phyloP scores from a whole-genome alignment of 768 basidiomycete species.

The Botryobasidium botryosum region DNA sequence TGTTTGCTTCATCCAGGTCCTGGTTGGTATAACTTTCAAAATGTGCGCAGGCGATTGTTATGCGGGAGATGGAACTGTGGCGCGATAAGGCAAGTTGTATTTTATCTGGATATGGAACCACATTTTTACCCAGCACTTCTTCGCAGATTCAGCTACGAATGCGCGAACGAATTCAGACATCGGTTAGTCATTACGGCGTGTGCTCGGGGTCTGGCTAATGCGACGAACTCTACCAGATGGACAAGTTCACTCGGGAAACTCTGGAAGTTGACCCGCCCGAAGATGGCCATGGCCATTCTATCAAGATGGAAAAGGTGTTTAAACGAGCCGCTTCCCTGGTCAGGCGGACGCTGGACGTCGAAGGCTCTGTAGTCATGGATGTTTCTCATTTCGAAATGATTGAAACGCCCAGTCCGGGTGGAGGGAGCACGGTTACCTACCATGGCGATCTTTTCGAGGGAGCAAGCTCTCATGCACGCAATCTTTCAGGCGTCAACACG shows the following conservation, averaged over 20 bases:
- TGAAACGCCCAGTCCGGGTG: slow-evolving; percentile 28
- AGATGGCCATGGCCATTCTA: slow-evolving; percentile 21
- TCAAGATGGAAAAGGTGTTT: slow-evolving; percentile 84
- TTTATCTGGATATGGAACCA: neutral
- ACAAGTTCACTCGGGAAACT: slow-evolving; percentile 87
- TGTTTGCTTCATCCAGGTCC: no score
- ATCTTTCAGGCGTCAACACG: no score
- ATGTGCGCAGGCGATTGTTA: slow-evolving; percentile 45
- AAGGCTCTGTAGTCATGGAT: slow-evolving; percentile 85
- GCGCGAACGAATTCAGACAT: slow-evolving; percentile 80
- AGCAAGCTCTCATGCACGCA: neutral
- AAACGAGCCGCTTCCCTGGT: slow-evolving; percentile 81
- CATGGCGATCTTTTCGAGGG: slow-evolving; percentile 20
- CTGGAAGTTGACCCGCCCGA: slow-evolving; percentile 67
- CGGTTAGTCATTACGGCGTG: slow-evolving; percentile 30
- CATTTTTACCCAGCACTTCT: neutral
- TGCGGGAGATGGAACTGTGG: slow-evolving; percentile 95
- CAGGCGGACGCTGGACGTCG: slow-evolving; percentile 77
- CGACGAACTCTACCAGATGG: slow-evolving; percentile 43
- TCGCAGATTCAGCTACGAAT: slow-evolving; percentile 71
- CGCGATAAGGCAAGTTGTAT: slow-evolving; percentile 52
- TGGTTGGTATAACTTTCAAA: slow-evolving; percentile 4
- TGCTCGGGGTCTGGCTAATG: neutral
- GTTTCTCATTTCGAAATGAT: slow-evolving; percentile 79
- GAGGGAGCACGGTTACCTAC: slow-evolving; percentile 15